These are phyloP conservation scores for Pleurotus platypus DNA, from an alignment of 768 basidiomycete species.

Conservation along the genomic window DNA sequence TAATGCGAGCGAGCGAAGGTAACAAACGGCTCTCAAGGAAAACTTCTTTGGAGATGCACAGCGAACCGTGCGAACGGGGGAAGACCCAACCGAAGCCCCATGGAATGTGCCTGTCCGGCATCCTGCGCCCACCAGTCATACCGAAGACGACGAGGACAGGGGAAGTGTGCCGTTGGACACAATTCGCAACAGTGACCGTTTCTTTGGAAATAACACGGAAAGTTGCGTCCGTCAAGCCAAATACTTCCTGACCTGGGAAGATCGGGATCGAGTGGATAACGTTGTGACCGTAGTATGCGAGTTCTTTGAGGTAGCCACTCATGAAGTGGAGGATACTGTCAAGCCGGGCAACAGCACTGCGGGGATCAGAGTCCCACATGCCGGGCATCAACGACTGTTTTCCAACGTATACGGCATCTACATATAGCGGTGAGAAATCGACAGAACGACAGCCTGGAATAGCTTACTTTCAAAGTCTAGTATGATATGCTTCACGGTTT, in stretches of 20 bases:
- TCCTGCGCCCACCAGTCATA: not conserved
- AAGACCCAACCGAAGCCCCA: slow-evolving; percentile 9
- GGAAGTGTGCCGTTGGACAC: not conserved
- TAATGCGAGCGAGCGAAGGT: slow-evolving; percentile 7
- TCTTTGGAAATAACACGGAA: slow-evolving; percentile 5
- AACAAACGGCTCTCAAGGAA: slow-evolving; percentile 16
- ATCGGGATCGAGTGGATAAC: slow-evolving; percentile 1
- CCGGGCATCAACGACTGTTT: slow-evolving; percentile 13
- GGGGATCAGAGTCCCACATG: slow-evolving; percentile 9
- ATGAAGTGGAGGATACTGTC: slow-evolving; percentile 1
- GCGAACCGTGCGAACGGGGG: slow-evolving; percentile 11
- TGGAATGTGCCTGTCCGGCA: slow-evolving; percentile 8
- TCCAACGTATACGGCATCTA: slow-evolving; percentile 12
- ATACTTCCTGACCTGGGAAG: not conserved
- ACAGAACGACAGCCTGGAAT: too few species aligned
- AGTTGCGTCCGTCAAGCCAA: slow-evolving; percentile 1
- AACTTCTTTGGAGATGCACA: slow-evolving; percentile 10
- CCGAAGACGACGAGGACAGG: slow-evolving; percentile 1
- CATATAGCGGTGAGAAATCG: too few species aligned
- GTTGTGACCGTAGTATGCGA: not conserved
- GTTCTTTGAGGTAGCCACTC: not conserved
- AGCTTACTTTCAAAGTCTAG: slow-evolving; percentile 15
- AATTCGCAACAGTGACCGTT: not conserved
- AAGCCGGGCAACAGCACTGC: not conserved
- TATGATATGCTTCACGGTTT: slow-evolving; percentile 9